Percentiles rank a stretch among this genome's conserved stretches.
These are phyloP conservation scores for Paramecium bursaria DNA, from an alignment of 73 alveolate genomes.

Conservation along the genomic window DNA sequence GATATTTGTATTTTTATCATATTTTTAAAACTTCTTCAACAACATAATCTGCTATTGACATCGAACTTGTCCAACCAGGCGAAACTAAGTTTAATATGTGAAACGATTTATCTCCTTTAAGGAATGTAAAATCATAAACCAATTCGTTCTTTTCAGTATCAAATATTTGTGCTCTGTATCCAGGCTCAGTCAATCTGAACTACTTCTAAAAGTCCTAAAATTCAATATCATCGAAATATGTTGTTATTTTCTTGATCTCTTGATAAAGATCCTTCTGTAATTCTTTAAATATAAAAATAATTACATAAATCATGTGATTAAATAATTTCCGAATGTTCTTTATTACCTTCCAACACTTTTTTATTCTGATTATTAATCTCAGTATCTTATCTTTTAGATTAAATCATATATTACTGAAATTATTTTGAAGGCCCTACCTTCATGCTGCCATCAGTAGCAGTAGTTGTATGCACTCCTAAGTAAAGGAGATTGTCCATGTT, in stretches of 20 bases:
- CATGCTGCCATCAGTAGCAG: conserved; percentile 75
- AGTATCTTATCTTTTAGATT: not conserved
- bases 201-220: too few species aligned
- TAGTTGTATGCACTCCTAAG: conserved; percentile 90
- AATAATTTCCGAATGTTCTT: too few species aligned
- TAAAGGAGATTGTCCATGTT: conserved; percentile 73
- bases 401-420: not conserved
- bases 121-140: conserved; percentile 58
- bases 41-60: conserved; percentile 78
- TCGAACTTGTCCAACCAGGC: conserved; percentile 92
- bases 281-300: too few species aligned
- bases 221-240: too few species aligned
- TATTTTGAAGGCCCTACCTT: conserved; percentile 86
- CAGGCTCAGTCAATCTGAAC: too few species aligned
- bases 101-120: conserved; percentile 69
- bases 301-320: too few species aligned
- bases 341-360: too few species aligned
- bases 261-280: too few species aligned
- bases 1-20: not conserved
- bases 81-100: conserved; percentile 85
- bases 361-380: too few species aligned
- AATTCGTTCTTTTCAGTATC: too few species aligned
- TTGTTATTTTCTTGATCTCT: too few species aligned
- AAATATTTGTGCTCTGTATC: not conserved
- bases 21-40: conserved; percentile 70